phyloP scores from a whole-genome alignment of 164 flowering plant genomes.

The Vitis vinifera region DNA sequence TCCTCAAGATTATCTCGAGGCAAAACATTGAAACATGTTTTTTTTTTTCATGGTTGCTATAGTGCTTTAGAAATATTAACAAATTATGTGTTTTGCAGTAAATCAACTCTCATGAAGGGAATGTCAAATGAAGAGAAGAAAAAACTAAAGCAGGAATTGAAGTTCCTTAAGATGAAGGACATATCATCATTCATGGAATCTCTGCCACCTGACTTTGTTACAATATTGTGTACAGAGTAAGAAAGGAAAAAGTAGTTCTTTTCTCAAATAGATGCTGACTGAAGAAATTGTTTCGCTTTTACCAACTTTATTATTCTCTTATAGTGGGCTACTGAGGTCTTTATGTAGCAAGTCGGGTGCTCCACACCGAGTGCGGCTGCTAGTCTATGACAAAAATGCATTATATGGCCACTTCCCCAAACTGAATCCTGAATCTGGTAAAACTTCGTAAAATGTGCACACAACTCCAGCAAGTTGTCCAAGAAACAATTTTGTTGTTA shows the following conservation, averaged over 20 bases:
- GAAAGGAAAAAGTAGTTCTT: conserved; percentile 4
- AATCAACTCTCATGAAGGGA: conserved; percentile 63
- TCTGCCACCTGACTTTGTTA: conserved; percentile 75
- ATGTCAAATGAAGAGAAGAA: conserved; percentile 75
- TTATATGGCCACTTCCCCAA: conserved; percentile 53
- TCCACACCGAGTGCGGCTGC: conserved; percentile 54
- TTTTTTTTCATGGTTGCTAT: not conserved
- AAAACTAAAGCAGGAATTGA: conserved; percentile 63
- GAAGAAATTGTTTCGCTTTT: not conserved
- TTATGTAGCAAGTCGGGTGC: conserved; percentile 68
- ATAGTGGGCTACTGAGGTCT: conserved; percentile 82
- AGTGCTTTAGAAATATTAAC: not conserved
- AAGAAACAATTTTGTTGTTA: not conserved
- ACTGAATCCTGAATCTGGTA: conserved; percentile 46
- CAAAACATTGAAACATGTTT: not conserved
- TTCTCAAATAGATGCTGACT: not conserved
- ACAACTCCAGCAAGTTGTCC: not conserved
- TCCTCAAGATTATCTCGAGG: not conserved
- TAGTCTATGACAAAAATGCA: conserved; percentile 79
- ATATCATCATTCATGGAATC: conserved; percentile 89
- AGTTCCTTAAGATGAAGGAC: conserved; percentile 67
- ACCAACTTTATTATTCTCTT: conserved; percentile 11
- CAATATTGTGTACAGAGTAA: conserved; percentile 77
- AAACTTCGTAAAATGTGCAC: not conserved
- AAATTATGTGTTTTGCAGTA: conserved; percentile 37